Base-by-base conservation (phyloP, 2,329 filamentous ascomycete genomes). In the Akanthomyces uredinophilus region DNA sequence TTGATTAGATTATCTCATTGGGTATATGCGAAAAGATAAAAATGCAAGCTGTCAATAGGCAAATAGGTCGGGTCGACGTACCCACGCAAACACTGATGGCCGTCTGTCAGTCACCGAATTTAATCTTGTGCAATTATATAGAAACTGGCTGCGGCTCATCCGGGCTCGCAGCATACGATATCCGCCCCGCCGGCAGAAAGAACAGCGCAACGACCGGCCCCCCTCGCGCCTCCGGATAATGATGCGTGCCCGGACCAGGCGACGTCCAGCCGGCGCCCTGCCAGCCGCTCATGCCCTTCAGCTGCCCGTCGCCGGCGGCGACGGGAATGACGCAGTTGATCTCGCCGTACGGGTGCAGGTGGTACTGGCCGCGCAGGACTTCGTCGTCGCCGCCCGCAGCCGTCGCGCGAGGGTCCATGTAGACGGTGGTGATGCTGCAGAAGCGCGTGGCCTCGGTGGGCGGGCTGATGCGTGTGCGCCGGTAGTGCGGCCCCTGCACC, bases 341-440 rank as follows among this genome's bases (percentile, higher is more conserved):
- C 72, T 83, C 81, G 6, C 80, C 81, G 58, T 83, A 83, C 1
- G 80, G 81, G 66, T 83, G 81, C 5, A 72, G 70, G 65, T 83
- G 80, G 67, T 85, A 83, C 68, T 84, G 81, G 2, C 82, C 82
- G 5, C 71, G 70, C 66, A 79, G 83, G n/a, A 73, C 14, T 4
- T 10, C 76, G 6, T 78, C 75, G 37, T 77, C 62, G 35, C 75
- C 22, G 52, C 39, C 27, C n/a, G n/a, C n/a, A 29, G 27, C 27
- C 7, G 32, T 22, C 37, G 37, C 79, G 18, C n/a, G n/a, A 1
- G 57, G 57, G n/a, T 83, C 75, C 77, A 85, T 83, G 67, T 83
- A 85, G 20, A 85, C 82, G 1, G 81, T 79, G 2, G 83, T 85
- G 67, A 85, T 83, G 66, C 78, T 81, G 69, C 84, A 81, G 69